Evolutionary conservation across 2,329 filamentous ascomycete genomes (phyloP).

Genomic region (Madurella fahalii): DNA sequence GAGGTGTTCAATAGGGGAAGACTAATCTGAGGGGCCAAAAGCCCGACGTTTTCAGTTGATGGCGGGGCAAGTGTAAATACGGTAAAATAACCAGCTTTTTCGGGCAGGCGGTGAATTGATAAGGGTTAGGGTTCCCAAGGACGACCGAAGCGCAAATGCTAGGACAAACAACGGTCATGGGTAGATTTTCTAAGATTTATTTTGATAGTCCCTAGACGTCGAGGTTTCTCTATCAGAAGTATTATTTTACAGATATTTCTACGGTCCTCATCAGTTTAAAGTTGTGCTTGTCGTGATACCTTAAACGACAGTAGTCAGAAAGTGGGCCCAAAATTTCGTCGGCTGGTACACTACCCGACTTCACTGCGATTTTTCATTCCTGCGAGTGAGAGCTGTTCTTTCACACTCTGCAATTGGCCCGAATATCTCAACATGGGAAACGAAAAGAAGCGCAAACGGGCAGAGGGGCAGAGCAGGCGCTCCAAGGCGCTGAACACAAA

Average conservation of each 20-base stretch:
- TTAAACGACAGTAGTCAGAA: background rate
- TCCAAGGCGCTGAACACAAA: conserved; percentile 9
- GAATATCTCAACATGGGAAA: conserved; percentile 13
- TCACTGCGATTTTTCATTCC: conserved; percentile 17
- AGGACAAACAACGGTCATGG: too few relatives aligned
- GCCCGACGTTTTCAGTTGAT: too few relatives aligned
- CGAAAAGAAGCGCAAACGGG: conserved; percentile 29
- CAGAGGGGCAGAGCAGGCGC: conserved; percentile 21
- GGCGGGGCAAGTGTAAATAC: too few relatives aligned
- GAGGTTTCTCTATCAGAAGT: too few relatives aligned
- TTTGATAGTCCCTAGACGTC: too few relatives aligned
- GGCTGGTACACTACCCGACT: background rate
- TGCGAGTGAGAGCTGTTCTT: background rate
- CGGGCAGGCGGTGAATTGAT: background rate
- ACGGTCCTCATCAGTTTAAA: too few relatives aligned
- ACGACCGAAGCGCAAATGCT: background rate
- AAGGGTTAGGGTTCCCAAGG: conserved; percentile 1
- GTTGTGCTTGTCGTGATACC: too few relatives aligned
- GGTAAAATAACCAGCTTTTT: background rate
- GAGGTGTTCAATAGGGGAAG: too few relatives aligned
- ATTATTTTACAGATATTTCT: too few relatives aligned
- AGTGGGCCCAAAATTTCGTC: conserved; percentile 19
- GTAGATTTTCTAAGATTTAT: too few relatives aligned
- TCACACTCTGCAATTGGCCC: background rate
- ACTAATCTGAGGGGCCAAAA: too few relatives aligned